Base-by-base conservation (phyloP, 495 filamentous ascomycete species). In the Neurospora sp. region DNA sequence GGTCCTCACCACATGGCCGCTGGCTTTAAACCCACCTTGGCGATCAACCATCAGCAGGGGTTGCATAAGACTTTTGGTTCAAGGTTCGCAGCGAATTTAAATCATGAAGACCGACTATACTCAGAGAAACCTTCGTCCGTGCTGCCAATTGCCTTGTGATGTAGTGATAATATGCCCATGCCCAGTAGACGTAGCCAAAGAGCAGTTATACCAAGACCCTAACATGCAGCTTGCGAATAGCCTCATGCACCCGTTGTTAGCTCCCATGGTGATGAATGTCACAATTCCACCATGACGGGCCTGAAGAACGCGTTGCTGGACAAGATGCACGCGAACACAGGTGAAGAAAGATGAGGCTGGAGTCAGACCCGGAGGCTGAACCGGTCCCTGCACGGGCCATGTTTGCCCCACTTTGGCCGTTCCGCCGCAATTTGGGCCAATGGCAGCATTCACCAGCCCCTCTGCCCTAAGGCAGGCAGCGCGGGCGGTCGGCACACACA, bases 381-480 rank as follows among this genome's bases (percentile, higher is more conserved):
- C 53, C 53, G 27, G 31, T 66, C 5, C 14, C 27, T 66, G 53
- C 79, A 80, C 73, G 61, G 70, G 53, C 76, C 77, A 68, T 8
- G 18, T 10, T 69, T 14, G 5, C 69, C 46, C 75, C 73, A 76
- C 74, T 76, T 69, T 70, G 46, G 14, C 27, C 48, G 68, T 74
- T 68, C 73, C 53, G 71, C 46, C 71, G 48, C 74, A 27, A 31
- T 69, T 48, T 71, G 12, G 66, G n/a, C 79, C 79, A 81, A 81
- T 81, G 8, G 70, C 42, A 41, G 72, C 22, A 4, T 20, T 71
- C 20, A 72, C 71, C 74, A 48, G 61, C 46, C 70, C 61, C n/a
- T 73, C 77, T 80, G 79, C 79, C 79, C 79, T 80, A 81, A 80
- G 74, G 71, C 40, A 73, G 53, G 69, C 69, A 71, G 69, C 74